Percentiles rank a stretch among this genome's conserved stretches.
Conservation (phyloP, 1,284 basidiomycete genomes). For the Cystobasidium slooffiae region DNA sequence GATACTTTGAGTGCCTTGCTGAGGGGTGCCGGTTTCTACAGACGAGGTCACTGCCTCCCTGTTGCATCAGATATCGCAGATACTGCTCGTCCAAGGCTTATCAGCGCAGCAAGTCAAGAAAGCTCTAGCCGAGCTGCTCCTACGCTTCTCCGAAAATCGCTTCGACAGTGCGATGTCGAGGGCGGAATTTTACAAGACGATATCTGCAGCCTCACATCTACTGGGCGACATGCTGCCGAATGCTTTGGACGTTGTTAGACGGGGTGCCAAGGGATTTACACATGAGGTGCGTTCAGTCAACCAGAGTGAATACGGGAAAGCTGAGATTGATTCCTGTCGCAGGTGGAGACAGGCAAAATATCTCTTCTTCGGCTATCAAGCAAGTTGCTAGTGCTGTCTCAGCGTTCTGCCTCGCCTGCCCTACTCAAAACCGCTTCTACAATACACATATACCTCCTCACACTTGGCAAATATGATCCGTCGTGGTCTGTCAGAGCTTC, state of each 20-base stretch:
- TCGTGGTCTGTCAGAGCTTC: slow-evolving; percentile 89
- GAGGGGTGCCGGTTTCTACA: background rate
- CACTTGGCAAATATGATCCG: slow-evolving; percentile 81
- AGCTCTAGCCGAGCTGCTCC: slow-evolving; percentile 1
- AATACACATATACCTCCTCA: slow-evolving; percentile 73
- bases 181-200: slow-evolving; percentile 85
- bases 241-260: slow-evolving; percentile 81
- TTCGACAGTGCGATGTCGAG: slow-evolving; percentile 77
- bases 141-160: slow-evolving; percentile 56
- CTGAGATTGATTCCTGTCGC: slow-evolving; percentile 3
- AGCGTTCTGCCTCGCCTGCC: slow-evolving; percentile 55
- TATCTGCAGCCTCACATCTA: slow-evolving; percentile 75
- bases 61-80: slow-evolving; percentile 6
- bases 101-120: background rate
- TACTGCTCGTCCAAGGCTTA: background rate
- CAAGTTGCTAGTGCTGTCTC: slow-evolving; percentile 73
- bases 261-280: slow-evolving; percentile 71
- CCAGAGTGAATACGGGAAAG: background rate
- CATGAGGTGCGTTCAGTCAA: slow-evolving; percentile 65
- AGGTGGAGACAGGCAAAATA: slow-evolving; percentile 73
- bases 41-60: slow-evolving; percentile 15
- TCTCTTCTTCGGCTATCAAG: slow-evolving; percentile 80
- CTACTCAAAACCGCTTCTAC: slow-evolving; percentile 52
- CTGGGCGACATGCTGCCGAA: slow-evolving; percentile 43
- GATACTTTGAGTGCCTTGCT: no score